These are phyloP conservation scores for Phoma sp. DNA, from an alignment of 2,329 filamentous ascomycete species.

Conservation along the genomic window DNA sequence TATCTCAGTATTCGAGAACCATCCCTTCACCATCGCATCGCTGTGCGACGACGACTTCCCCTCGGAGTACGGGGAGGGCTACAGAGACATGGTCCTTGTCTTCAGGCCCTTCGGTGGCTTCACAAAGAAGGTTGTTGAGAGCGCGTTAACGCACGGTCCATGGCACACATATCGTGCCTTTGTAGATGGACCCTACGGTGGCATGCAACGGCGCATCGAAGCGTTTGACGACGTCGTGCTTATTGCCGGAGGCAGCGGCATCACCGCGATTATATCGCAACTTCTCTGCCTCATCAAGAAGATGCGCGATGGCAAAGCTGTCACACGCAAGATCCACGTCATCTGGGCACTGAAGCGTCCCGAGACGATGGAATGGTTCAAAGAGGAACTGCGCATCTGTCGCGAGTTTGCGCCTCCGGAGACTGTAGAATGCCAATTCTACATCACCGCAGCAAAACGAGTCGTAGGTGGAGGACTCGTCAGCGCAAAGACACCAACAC, in stretches of 20 bases:
- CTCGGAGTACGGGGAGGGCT: constrained; percentile 86
- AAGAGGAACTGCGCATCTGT: constrained; percentile 91
- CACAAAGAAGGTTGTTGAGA: constrained; percentile 82
- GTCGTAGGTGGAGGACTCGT: constrained; percentile 54
- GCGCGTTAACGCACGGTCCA: constrained; percentile 81
- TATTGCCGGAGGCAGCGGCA: constrained; percentile 91
- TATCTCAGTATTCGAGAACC: constrained; percentile 88
- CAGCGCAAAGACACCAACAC: constrained; percentile 59
- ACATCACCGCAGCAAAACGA: constrained; percentile 80
- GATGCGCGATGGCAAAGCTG: constrained; percentile 92
- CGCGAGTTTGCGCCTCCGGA: constrained; percentile 87
- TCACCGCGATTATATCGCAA: constrained; percentile 91
- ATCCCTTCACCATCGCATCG: constrained; percentile 93
- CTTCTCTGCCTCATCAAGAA: constrained; percentile 93
- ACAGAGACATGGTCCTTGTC: constrained; percentile 86
- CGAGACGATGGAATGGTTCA: constrained; percentile 97
- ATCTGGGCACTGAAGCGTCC: constrained; percentile 93
- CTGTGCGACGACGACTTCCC: constrained; percentile 93
- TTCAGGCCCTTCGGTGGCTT: constrained; percentile 93
- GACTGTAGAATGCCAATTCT: constrained; percentile 92
- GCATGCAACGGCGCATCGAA: constrained; percentile 87
- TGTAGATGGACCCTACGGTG: constrained; percentile 92
- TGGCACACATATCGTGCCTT: constrained; percentile 93
- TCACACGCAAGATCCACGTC: constrained; percentile 87
- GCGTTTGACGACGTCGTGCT: constrained; percentile 93